Base-by-base conservation (phyloP, 257 asterid genomes). In the Primulina tabacum region DNA sequence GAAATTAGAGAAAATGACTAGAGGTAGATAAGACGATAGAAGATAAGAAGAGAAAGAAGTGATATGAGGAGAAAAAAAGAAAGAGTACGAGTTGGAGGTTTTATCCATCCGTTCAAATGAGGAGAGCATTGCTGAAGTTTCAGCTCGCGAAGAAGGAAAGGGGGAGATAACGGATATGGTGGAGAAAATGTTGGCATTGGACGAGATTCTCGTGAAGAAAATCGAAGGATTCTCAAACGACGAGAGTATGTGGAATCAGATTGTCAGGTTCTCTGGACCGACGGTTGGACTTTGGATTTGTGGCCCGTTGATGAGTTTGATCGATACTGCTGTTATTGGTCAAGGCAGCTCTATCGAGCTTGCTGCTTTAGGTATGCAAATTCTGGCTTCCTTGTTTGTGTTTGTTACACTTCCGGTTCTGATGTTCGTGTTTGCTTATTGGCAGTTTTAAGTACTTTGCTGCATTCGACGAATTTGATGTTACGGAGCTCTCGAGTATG, bases 261-360 rank as follows among this genome's bases (percentile, higher is more conserved):
- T 90, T 32, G 90, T 82, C n/a, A 93, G 89, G 82, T 93, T 93
- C 75, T 93, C 98, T 12, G 98, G 97, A 26, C 98, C 98, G 1
- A 97, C 98, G 1, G 95, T 83, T 4, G 98, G 98, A 63, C 78
- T 93, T 20, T 93, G 98, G 98, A 64, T 90, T 71, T 90, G 97
- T 71, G 95, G 94, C 21, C 98, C 97, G 50, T 76, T 93, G 65
- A 93, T 90, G 98, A 90, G 98, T 83, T 89, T 93, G 61, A 93
- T 93, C 62, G 98, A 90, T 71, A 93, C 98, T 34, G 96, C 94
- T 29, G 94, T 93, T 71, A 81, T 93, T 76, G 98, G 97, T 21
- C 98, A 93, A 80, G 88, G 89, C 64, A 93, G 97, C 79, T 90
- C 97, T 74, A 70, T 85, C 67, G 96, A 93, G 76, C 96, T 93